These are phyloP conservation scores for Coleophoma cylindrospora DNA, from an alignment of 2,329 filamentous ascomycete species.

Conservation along the genomic window DNA sequence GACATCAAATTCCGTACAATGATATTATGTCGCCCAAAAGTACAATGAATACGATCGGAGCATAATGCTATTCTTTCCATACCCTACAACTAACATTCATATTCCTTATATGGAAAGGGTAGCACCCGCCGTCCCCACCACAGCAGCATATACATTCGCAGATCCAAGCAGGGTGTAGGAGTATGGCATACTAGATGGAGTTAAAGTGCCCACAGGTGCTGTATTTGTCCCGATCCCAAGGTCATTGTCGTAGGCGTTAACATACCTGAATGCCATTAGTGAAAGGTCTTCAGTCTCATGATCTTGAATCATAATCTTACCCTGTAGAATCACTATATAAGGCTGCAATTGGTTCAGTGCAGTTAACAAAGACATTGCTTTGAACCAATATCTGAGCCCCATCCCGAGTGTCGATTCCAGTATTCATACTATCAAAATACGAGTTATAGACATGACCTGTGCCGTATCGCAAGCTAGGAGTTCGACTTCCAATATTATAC, in stretches of 20 bases:
- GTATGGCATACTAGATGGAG: conserved; percentile 42
- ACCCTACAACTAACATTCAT: no score
- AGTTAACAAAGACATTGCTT: conserved; percentile 45
- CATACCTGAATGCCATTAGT: conserved; percentile 30
- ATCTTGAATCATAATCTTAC: not conserved
- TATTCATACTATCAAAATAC: conserved; percentile 38
- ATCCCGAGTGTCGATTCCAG: conserved; percentile 51
- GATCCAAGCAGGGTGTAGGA: conserved; percentile 46
- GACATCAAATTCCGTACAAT: no score
- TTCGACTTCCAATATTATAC: conserved; percentile 19
- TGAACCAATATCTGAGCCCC: conserved; percentile 55
- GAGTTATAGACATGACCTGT: conserved; percentile 57
- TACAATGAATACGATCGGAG: no score
- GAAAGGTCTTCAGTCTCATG: conserved; percentile 28
- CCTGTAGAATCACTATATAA: conserved; percentile 12
- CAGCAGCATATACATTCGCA: conserved; percentile 28
- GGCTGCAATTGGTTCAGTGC: conserved; percentile 30
- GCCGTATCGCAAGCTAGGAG: conserved; percentile 60
- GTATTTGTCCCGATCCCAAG: conserved; percentile 41
- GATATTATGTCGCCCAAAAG: no score
- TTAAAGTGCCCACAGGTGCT: conserved; percentile 44
- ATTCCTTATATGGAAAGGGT: no score
- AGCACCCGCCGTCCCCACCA: no score
- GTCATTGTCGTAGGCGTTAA: conserved; percentile 37
- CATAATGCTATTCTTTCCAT: no score